Evolutionary conservation across 2,329 filamentous ascomycete species (phyloP).

Genomic region (Lojkania enalia): DNA sequence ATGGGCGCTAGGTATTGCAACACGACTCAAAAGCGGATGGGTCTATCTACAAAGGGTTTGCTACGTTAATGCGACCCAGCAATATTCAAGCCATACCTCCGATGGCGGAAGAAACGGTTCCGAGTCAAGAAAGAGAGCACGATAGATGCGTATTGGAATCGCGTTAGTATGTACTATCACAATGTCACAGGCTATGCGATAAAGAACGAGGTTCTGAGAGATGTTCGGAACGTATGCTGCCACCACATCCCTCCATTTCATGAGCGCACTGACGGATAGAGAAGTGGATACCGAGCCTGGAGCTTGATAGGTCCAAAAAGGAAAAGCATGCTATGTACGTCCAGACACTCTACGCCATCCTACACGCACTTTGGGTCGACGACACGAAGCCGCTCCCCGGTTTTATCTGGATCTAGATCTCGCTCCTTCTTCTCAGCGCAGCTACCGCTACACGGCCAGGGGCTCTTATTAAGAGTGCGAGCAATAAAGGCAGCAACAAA

Average conservation of each 20-base stretch:
- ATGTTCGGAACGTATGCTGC: conserved; percentile 10
- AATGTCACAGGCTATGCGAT: conserved; percentile 7
- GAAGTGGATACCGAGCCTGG: conserved; percentile 22
- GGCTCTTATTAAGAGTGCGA: conserved; percentile 18
- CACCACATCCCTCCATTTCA: conserved; percentile 8
- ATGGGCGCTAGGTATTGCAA: conserved; percentile 1
- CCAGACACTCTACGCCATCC: conserved; percentile 24
- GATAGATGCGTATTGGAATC: conserved; percentile 9
- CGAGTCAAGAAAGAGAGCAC: conserved; percentile 12
- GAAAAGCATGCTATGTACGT: conserved; percentile 28
- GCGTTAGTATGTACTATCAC: conserved; percentile 7
- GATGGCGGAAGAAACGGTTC: conserved; percentile 4
- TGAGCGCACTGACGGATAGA: conserved; percentile 13
- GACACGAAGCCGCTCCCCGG: conserved; percentile 21
- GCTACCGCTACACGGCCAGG: conserved; percentile 21
- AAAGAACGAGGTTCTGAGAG: conserved; percentile 3
- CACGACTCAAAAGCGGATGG: conserved; percentile 5
- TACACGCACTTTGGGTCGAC: conserved; percentile 22
- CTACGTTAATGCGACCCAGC: conserved; percentile 5
- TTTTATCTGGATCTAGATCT: conserved; percentile 21
- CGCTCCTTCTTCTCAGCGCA: conserved; percentile 24
- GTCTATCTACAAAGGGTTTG: background rate
- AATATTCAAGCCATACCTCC: conserved; percentile 8
- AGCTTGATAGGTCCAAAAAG: conserved; percentile 22
- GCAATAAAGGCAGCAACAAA: conserved; percentile 18